Percentiles rank a stretch among this genome's conserved stretches.
These are phyloP conservation scores for Gentiana straminea DNA, from an alignment of 257 asterid genomes.

Conservation along the genomic window DNA sequence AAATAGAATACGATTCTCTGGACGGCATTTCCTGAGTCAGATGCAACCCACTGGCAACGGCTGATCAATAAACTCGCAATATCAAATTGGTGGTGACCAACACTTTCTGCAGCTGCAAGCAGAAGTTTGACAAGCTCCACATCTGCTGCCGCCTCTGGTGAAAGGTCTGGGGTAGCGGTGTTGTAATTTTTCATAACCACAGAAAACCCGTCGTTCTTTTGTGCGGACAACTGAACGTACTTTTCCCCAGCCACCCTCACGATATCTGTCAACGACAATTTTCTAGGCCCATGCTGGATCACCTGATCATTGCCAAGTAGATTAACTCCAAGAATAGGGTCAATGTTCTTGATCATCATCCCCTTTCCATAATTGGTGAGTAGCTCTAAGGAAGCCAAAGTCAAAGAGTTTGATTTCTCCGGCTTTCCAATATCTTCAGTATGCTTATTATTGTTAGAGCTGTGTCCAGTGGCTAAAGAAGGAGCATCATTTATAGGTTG, in stretches of 20 bases:
- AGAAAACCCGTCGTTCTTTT: constrained; percentile 35
- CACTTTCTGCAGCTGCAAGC: constrained; percentile 47
- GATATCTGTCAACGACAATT: constrained; percentile 35
- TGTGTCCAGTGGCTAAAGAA: neutral
- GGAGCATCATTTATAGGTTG: constrained; percentile 5
- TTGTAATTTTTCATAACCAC: constrained; percentile 45
- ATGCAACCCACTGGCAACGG: constrained; percentile 32
- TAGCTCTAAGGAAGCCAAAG: constrained; percentile 26
- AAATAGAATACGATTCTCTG: constrained; percentile 50
- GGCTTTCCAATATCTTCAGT: constrained; percentile 13
- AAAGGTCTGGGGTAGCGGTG: constrained; percentile 31
- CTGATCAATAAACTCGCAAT: constrained; percentile 25
- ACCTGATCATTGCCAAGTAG: neutral
- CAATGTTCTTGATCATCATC: constrained; percentile 14
- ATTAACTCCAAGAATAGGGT: constrained; percentile 3
- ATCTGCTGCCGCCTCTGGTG: constrained; percentile 36
- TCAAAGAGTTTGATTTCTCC: constrained; percentile 14
- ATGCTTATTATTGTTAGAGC: neutral
- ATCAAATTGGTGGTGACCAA: constrained; percentile 21
- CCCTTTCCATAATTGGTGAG: constrained; percentile 22
- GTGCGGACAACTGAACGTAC: constrained; percentile 45
- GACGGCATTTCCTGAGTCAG: constrained; percentile 34
- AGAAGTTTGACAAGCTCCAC: constrained; percentile 41
- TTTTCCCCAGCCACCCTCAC: constrained; percentile 49
- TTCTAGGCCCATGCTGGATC: constrained; percentile 1